phyloP scores from a whole-genome alignment of 768 basidiomycete species.

The Podaxis rugospora region DNA sequence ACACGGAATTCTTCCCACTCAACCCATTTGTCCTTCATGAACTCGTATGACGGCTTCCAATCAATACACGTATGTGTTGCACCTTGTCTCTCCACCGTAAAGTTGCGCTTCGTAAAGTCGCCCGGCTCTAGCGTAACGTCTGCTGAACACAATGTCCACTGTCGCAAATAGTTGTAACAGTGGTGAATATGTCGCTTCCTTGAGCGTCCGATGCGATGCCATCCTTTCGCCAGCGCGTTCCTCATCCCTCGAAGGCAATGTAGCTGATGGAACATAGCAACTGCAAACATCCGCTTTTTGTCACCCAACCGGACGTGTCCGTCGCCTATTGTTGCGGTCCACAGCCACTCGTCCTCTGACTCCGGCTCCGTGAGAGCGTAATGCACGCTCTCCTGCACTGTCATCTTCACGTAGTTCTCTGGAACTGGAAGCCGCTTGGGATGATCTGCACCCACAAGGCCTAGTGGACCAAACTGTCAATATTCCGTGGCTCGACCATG shows the following conservation, averaged over 20 bases:
- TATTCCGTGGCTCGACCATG: neutral
- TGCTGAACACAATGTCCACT: constrained; percentile 39
- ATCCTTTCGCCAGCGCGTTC: constrained; percentile 22
- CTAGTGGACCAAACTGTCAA: constrained; percentile 10
- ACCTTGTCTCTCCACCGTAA: constrained; percentile 28
- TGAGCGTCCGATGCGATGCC: constrained; percentile 15
- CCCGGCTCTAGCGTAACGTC: constrained; percentile 46
- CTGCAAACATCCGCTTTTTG: constrained; percentile 27
- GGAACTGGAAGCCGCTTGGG: constrained; percentile 23
- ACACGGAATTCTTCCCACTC: constrained; percentile 26
- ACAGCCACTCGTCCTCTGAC: constrained; percentile 25
- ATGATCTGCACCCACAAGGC: constrained; percentile 23
- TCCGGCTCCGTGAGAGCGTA: constrained; percentile 23
- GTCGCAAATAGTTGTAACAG: constrained; percentile 46
- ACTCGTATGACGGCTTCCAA: constrained; percentile 32
- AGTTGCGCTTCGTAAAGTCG: constrained; percentile 31
- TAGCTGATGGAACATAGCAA: constrained; percentile 43
- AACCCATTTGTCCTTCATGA: constrained; percentile 30
- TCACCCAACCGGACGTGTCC: constrained; percentile 24
- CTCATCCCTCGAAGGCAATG: constrained; percentile 37
- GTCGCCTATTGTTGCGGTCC: constrained; percentile 23
- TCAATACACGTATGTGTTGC: constrained; percentile 38
- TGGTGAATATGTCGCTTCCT: constrained; percentile 31
- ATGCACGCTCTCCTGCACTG: constrained; percentile 25
- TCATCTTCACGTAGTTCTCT: constrained; percentile 23